Percentiles rank a stretch among this genome's conserved stretches.
Conservation (phyloP, 148 eudicot genomes). For the Cornus controversa region DNA sequence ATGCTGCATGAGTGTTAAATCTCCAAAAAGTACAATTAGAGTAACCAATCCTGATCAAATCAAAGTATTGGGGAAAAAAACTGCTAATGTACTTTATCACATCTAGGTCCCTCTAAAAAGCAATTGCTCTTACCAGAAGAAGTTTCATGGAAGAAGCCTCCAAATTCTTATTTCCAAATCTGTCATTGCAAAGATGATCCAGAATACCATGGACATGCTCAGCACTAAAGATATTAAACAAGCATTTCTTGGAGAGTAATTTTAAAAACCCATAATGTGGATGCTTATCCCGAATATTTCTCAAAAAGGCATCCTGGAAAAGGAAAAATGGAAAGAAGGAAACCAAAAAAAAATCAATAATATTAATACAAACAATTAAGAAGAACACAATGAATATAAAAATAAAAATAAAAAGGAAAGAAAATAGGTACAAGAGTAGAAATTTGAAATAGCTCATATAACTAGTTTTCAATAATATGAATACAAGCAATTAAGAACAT, state of each 20-base stretch:
- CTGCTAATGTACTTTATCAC: too few relatives aligned
- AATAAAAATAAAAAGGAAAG: background rate
- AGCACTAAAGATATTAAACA: conserved; percentile 61
- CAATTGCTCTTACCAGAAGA: conserved; percentile 56
- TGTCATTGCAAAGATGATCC: conserved; percentile 43
- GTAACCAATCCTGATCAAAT: too few relatives aligned
- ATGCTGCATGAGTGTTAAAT: too few relatives aligned
- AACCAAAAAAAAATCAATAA: background rate
- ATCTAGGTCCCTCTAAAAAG: too few relatives aligned
- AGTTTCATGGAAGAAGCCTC: conserved; percentile 49
- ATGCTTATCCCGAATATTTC: conserved; percentile 51
- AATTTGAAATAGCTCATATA: background rate
- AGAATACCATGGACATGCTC: conserved; percentile 65
- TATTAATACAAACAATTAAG: conserved; percentile 11
- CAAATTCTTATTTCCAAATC: conserved; percentile 26
- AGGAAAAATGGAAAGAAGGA: conserved; percentile 10
- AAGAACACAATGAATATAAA: too few relatives aligned
- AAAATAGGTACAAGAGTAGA: background rate
- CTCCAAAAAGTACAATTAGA: too few relatives aligned
- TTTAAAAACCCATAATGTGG: conserved; percentile 59
- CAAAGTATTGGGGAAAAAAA: too few relatives aligned
- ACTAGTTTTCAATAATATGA: background rate
- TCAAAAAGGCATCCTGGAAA: conserved; percentile 60
- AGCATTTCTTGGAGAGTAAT: conserved; percentile 63
- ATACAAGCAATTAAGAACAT: too few relatives aligned